phyloP scores from a whole-genome alignment of 352 stramenopile genomes.

The Globisporangium carolinianum region DNA sequence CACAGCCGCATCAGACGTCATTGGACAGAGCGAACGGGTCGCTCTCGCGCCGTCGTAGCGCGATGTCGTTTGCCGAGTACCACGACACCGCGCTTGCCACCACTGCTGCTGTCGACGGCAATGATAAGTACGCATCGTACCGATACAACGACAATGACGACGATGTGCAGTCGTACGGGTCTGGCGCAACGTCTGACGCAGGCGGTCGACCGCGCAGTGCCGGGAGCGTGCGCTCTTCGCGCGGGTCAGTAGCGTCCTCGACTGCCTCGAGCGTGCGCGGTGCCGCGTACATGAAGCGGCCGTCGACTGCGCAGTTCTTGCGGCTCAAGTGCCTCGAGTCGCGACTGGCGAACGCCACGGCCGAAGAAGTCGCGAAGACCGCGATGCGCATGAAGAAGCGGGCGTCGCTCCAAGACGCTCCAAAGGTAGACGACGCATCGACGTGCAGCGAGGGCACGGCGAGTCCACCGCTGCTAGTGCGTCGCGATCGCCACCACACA shows the following conservation, averaged over 20 bases:
- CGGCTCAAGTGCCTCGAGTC: slow-evolving; percentile 67
- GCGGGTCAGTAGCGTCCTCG: slow-evolving; percentile 16
- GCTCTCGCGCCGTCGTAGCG: slow-evolving; percentile 8
- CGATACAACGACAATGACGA: slow-evolving; percentile 4
- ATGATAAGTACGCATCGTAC: not conserved
- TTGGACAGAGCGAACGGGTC: not conserved
- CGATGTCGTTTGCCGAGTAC: slow-evolving; percentile 11
- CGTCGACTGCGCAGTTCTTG: slow-evolving; percentile 51
- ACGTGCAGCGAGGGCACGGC: slow-evolving; percentile 8
- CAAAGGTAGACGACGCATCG: slow-evolving; percentile 10
- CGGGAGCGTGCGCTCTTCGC: slow-evolving; percentile 33
- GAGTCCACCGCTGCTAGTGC: not conserved
- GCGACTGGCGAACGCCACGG: slow-evolving; percentile 18
- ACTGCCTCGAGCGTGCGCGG: slow-evolving; percentile 25
- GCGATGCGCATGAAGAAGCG: slow-evolving; percentile 31
- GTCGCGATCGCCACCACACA: not conserved
- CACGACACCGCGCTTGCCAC: not conserved
- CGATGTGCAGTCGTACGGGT: not conserved
- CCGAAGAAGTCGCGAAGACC: slow-evolving; percentile 2
- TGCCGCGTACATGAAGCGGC: slow-evolving; percentile 50
- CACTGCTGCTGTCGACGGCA: not conserved
- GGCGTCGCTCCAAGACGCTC: slow-evolving; percentile 8
- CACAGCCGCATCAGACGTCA: not conserved
- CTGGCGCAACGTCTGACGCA: not conserved
- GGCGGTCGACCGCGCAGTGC: slow-evolving; percentile 38